These are phyloP conservation scores for Periconia digitata DNA, from an alignment of 2,329 filamentous ascomycete species.

Conservation along the genomic window DNA sequence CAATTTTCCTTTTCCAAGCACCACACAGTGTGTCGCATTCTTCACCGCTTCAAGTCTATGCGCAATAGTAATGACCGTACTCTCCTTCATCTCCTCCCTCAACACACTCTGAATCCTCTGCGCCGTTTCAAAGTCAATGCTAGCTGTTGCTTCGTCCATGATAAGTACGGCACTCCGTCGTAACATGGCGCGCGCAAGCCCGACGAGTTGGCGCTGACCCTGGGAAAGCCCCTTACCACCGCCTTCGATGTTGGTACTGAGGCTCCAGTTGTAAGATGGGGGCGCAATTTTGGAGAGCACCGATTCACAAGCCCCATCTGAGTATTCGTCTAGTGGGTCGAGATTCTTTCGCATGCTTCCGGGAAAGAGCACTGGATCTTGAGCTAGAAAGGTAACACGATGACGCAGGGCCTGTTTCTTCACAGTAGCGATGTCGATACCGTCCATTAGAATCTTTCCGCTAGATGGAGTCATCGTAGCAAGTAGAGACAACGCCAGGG, in stretches of 20 bases:
- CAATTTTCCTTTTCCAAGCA: slow-evolving; percentile 55
- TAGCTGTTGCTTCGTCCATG: slow-evolving; percentile 67
- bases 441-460: slow-evolving; percentile 62
- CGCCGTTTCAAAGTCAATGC: slow-evolving; percentile 64
- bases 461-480: slow-evolving; percentile 54
- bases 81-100: slow-evolving; percentile 58
- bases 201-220: slow-evolving; percentile 66
- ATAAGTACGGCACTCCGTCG: slow-evolving; percentile 63
- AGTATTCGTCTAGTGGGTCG: slow-evolving; percentile 61
- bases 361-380: slow-evolving; percentile 67
- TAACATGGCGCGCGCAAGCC: slow-evolving; percentile 64
- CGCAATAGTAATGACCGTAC: slow-evolving; percentile 67
- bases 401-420: slow-evolving; percentile 61
- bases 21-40: slow-evolving; percentile 59
- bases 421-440: slow-evolving; percentile 61
- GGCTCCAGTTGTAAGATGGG: slow-evolving; percentile 56
- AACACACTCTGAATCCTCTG: slow-evolving; percentile 57
- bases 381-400: slow-evolving; percentile 66
- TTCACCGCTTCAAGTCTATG: slow-evolving; percentile 65
- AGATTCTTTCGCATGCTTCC: slow-evolving; percentile 64
- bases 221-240: slow-evolving; percentile 65
- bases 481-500: slow-evolving; percentile 64
- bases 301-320: slow-evolving; percentile 55
- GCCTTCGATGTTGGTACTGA: slow-evolving; percentile 59
- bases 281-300: slow-evolving; percentile 58